These are phyloP conservation scores for Musa troglodytarum DNA, from an alignment of 176 grass and related monocot species.

Conservation along the genomic window DNA sequence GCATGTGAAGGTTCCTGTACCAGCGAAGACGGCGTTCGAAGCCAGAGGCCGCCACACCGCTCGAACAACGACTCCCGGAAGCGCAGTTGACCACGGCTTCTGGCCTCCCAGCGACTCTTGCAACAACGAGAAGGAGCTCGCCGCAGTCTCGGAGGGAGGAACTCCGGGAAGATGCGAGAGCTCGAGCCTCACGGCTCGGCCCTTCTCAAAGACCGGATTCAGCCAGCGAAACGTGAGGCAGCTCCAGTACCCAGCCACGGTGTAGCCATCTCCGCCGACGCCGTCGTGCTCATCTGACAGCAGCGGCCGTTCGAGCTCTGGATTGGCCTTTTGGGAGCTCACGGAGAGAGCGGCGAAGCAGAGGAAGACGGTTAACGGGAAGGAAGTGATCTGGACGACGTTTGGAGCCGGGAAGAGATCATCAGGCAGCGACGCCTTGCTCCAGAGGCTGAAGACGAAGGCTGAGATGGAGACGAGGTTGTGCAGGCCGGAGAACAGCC, in stretches of 20 bases:
- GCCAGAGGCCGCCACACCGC: slow-evolving; percentile 58
- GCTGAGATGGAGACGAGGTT: slow-evolving; percentile 29
- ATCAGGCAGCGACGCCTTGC: background rate
- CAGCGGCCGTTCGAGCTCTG: slow-evolving; percentile 28
- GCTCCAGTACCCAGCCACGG: slow-evolving; percentile 48
- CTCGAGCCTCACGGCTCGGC: slow-evolving; percentile 39
- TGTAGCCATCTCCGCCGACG: slow-evolving; percentile 24
- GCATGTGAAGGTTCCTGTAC: slow-evolving; percentile 19
- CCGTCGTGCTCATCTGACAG: slow-evolving; percentile 21
- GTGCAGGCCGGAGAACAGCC: slow-evolving; percentile 38
- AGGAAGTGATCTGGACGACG: slow-evolving; percentile 26
- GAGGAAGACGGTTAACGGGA: slow-evolving; percentile 29
- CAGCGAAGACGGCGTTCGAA: slow-evolving; percentile 69
- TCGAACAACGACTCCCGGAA: slow-evolving; percentile 40
- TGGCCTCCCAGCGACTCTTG: slow-evolving; percentile 49
- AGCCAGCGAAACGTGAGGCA: slow-evolving; percentile 69
- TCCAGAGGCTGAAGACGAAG: slow-evolving; percentile 22
- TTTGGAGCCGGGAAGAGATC: slow-evolving; percentile 6
- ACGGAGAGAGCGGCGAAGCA: slow-evolving; percentile 23
- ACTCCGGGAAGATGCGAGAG: slow-evolving; percentile 45
- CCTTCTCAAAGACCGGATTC: slow-evolving; percentile 63
- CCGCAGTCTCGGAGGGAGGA: slow-evolving; percentile 42
- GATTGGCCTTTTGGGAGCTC: slow-evolving; percentile 14
- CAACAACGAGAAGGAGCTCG: slow-evolving; percentile 46
- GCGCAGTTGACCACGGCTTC: slow-evolving; percentile 30